Evolutionary conservation across 192 early-diverging fungal genomes (phyloP).

Genomic region (Coemansia sp.): DNA sequence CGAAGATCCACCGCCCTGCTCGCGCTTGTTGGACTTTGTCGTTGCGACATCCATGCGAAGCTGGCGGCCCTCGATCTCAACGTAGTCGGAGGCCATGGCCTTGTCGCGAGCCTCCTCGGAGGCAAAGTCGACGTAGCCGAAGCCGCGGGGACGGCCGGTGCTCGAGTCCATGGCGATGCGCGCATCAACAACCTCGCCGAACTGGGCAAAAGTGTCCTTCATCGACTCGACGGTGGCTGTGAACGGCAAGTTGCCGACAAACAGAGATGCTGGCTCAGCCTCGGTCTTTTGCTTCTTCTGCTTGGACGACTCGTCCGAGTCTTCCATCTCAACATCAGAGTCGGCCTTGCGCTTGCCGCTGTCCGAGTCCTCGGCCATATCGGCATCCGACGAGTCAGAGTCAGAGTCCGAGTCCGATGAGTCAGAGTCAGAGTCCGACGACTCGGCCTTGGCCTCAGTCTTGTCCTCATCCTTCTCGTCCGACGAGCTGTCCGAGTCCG

Average conservation of each 20-base stretch:
- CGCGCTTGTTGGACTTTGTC: not conserved
- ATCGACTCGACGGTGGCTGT: conserved; percentile 73
- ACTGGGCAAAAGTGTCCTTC: conserved; percentile 65
- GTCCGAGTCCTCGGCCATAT: conserved; percentile 31
- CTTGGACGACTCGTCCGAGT: conserved; percentile 1
- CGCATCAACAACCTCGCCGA: conserved; percentile 67
- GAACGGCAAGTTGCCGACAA: conserved; percentile 89
- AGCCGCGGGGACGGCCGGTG: conserved; percentile 62
- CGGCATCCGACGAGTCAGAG: conserved; percentile 2
- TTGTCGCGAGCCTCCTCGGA: conserved; percentile 61
- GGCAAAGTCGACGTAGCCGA: conserved; percentile 88
- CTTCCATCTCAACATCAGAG: conserved; percentile 43
- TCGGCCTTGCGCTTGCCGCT: conserved; percentile 54
- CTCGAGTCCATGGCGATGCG: conserved; percentile 76
- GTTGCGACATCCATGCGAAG: conserved; percentile 75
- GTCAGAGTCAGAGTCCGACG: conserved; percentile 5
- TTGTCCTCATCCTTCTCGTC: not conserved
- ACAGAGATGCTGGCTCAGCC: conserved; percentile 56
- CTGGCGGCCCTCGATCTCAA: conserved; percentile 78
- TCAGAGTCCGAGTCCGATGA: not conserved
- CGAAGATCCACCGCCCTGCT: not conserved
- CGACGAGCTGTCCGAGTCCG: not conserved
- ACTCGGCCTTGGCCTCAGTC: not conserved
- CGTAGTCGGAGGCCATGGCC: conserved; percentile 64
- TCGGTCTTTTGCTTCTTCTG: conserved; percentile 60